These are phyloP conservation scores for Tripterygium wilfordii DNA, from an alignment of 177 flowering plant genomes.

Conservation along the genomic window DNA sequence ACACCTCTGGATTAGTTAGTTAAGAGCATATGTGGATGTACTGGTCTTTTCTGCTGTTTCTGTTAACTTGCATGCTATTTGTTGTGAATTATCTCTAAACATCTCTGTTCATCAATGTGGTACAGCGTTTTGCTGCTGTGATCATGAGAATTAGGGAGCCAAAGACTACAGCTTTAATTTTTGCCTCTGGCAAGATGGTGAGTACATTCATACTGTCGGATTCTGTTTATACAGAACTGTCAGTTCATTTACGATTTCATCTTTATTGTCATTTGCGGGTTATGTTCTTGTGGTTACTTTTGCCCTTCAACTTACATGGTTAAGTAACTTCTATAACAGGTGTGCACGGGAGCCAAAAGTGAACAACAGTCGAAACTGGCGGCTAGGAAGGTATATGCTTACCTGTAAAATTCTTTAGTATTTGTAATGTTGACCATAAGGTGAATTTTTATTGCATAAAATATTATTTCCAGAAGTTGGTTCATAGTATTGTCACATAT, in stretches of 20 bases:
- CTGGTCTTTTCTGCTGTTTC: too few species aligned
- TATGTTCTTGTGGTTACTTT: neutral
- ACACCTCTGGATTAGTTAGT: too few species aligned
- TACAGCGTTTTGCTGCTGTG: constrained; percentile 91
- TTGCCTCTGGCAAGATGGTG: constrained; percentile 92
- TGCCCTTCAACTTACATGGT: neutral
- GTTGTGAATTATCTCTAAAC: neutral
- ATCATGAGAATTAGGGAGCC: constrained; percentile 90
- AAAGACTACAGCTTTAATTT: constrained; percentile 82
- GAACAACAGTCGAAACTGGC: constrained; percentile 83
- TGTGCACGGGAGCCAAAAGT: constrained; percentile 94
- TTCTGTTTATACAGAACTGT: too few species aligned
- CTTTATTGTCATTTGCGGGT: neutral
- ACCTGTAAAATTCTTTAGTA: too few species aligned
- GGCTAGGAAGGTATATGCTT: constrained; percentile 71
- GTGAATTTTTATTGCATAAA: too few species aligned
- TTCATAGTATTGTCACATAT: too few species aligned
- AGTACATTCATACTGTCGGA: too few species aligned
- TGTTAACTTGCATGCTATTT: neutral
- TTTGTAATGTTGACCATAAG: too few species aligned
- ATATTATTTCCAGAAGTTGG: too few species aligned
- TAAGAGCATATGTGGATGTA: too few species aligned
- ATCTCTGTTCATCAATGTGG: neutral
- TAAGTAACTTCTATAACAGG: constrained; percentile 30
- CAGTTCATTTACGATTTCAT: constrained; percentile 7